Evolutionary conservation across 441 rosid species (phyloP), one percentile per base, ranked within the genome.

Genomic region (Populus trichocarpa): DNA sequence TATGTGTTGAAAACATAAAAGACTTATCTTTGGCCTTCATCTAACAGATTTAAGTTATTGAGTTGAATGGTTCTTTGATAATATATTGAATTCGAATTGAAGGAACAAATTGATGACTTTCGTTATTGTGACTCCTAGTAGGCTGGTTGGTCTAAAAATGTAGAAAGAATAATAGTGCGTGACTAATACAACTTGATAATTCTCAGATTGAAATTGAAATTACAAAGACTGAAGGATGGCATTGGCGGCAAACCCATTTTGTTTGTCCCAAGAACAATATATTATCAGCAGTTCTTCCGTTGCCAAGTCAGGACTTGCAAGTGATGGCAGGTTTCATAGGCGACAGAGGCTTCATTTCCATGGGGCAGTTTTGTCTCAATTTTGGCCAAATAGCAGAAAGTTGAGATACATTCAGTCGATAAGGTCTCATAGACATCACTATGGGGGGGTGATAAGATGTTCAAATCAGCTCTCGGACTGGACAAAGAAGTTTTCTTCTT

Each of bases 151-250:
- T 70, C 67, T 32, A n/a, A 35, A 26, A 18, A 20, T 61, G 20
- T 65, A 12, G 50, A 74, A 75, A 57, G 77, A 18, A 63, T 46
- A 4, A 46, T 46, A 46, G 20, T 14, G 23, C 26, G 8, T 74
- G 80, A 76, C 79, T 83, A 70, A 67, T 11, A 30, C n/a, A 36
- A 71, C 46, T 40, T 72, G 50, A 25, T 26, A 61, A 50, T 76
- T 64, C 18, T 75, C 88, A 88, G 88, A 76, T 87, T 82, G 83
- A 14, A 50, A 73, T 75, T 79, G 78, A 85, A 75, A 82, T 80
- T 79, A 38, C 57, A 77, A 80, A 69, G 67, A 67, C 77, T 77
- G 74, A 79, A 89, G 67, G 59, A 95, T 95, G 99, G 88, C 92
- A 38, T 80, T 88, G 74, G 79, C 90, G 78, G 81, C 86, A 65